These are phyloP conservation scores for Mycena chlorophos DNA, from an alignment of 768 basidiomycete species.

Conservation along the genomic window DNA sequence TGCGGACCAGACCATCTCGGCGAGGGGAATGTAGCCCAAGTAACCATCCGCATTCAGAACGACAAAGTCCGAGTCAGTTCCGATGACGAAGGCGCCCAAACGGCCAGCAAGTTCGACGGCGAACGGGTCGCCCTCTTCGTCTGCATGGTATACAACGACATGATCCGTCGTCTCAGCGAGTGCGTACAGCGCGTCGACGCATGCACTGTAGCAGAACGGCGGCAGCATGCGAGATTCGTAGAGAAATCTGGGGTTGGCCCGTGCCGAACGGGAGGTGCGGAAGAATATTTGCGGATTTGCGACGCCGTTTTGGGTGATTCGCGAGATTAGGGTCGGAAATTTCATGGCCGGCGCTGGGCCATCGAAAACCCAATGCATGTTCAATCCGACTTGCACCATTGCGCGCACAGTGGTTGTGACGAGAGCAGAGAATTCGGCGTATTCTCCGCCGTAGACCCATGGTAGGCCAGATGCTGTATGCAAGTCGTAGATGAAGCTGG, in stretches of 20 bases:
- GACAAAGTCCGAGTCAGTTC: conserved; percentile 82
- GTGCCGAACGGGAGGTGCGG: conserved; percentile 68
- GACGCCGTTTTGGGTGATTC: conserved; percentile 57
- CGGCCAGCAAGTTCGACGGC: conserved; percentile 81
- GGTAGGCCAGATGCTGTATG: conserved; percentile 60
- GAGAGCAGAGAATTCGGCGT: conserved; percentile 51
- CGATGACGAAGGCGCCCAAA: conserved; percentile 71
- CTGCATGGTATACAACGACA: conserved; percentile 68
- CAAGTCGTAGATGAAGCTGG: conserved; percentile 75
- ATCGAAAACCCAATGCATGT: conserved; percentile 78
- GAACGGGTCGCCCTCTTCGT: conserved; percentile 81
- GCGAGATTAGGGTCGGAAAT: conserved; percentile 63
- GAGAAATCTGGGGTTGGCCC: conserved; percentile 65
- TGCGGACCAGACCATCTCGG: conserved; percentile 70
- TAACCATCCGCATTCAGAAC: conserved; percentile 77
- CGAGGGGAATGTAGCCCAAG: conserved; percentile 72
- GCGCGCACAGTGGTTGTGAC: conserved; percentile 55
- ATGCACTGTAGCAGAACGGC: conserved; percentile 60
- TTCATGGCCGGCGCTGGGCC: conserved; percentile 77
- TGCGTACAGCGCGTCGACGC: conserved; percentile 52
- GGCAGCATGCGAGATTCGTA: conserved; percentile 75
- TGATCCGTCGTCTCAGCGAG: conserved; percentile 35
- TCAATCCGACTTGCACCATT: conserved; percentile 68
- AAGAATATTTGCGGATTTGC: conserved; percentile 74
- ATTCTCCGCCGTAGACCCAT: conserved; percentile 89